These are phyloP conservation scores for Fusarium sacchari DNA, from an alignment of 2,329 filamentous ascomycete species.

Conservation along the genomic window DNA sequence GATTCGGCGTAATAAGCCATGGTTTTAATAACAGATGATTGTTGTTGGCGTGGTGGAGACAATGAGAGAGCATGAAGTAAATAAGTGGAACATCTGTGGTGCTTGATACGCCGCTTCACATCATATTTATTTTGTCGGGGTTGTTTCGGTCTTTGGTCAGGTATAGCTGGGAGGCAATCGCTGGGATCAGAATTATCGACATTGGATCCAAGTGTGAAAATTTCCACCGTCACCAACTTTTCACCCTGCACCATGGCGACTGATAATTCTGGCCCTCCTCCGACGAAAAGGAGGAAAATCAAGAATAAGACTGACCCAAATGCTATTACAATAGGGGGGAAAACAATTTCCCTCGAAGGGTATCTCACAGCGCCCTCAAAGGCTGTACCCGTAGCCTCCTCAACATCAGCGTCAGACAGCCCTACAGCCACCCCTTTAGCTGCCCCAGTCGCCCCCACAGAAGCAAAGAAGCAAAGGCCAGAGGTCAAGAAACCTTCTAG, in stretches of 20 bases:
- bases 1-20: neutral
- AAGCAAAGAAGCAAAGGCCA: neutral
- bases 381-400: neutral
- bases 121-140: neutral
- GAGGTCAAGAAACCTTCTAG: slow-evolving; percentile 11
- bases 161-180: no score
- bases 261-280: slow-evolving; percentile 39
- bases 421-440: slow-evolving; percentile 3
- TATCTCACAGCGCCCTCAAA: slow-evolving; percentile 56
- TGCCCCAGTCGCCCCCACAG: neutral
- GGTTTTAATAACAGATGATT: neutral
- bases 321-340: slow-evolving; percentile 59
- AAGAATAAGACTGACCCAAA: slow-evolving; percentile 49
- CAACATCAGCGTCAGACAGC: slow-evolving; percentile 8
- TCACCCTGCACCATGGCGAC: slow-evolving; percentile 37
- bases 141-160: neutral
- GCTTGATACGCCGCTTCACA: neutral
- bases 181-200: no score
- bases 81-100: neutral
- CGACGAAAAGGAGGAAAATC: slow-evolving; percentile 53
- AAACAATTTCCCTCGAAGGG: slow-evolving; percentile 59
- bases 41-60: neutral
- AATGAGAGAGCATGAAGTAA: neutral
- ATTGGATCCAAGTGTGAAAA: neutral
- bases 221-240: neutral